Evolutionary conservation across 2,329 filamentous ascomycete species (phyloP).

Genomic region (Fusarium sp.): DNA sequence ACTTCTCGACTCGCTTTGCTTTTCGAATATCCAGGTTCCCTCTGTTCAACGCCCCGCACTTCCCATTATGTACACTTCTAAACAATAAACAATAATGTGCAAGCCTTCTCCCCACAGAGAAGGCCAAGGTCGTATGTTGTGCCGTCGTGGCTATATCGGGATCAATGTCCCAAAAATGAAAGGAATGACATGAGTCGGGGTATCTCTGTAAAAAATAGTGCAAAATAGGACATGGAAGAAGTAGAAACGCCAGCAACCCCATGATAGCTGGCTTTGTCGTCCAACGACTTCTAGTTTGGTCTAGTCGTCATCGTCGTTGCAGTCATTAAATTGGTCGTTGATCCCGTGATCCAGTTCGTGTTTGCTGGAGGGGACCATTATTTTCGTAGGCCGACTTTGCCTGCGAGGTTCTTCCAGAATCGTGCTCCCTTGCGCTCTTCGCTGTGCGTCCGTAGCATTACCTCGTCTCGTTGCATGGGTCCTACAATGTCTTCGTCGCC

Average conservation of each 20-base stretch:
- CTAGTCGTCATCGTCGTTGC: slow-evolving; percentile 39
- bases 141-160: slow-evolving; percentile 43
- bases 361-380: slow-evolving; percentile 29
- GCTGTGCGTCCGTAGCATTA: slow-evolving; percentile 61
- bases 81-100: slow-evolving; percentile 43
- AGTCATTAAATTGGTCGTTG: slow-evolving; percentile 42
- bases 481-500: slow-evolving; percentile 95
- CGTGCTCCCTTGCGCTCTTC: slow-evolving; percentile 59
- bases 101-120: slow-evolving; percentile 10
- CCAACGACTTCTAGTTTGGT: slow-evolving; percentile 36
- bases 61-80: slow-evolving; percentile 43
- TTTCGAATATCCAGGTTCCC: slow-evolving; percentile 34
- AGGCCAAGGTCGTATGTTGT: slow-evolving; percentile 27
- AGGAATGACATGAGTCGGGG: slow-evolving; percentile 48
- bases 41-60: slow-evolving; percentile 40
- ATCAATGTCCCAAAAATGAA: slow-evolving; percentile 25
- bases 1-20: slow-evolving; percentile 22
- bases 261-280: slow-evolving; percentile 32
- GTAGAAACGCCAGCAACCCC: slow-evolving; percentile 37
- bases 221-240: slow-evolving; percentile 33
- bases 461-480: slow-evolving; percentile 78
- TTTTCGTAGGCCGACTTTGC: slow-evolving; percentile 56
- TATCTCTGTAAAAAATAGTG: slow-evolving; percentile 41
- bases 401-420: slow-evolving; percentile 63
- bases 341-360: slow-evolving; percentile 10